Percentiles rank a stretch among this genome's conserved stretches.
Evolutionary conservation across 768 basidiomycete species (phyloP).

Genomic region (Kwoniella europaea): DNA sequence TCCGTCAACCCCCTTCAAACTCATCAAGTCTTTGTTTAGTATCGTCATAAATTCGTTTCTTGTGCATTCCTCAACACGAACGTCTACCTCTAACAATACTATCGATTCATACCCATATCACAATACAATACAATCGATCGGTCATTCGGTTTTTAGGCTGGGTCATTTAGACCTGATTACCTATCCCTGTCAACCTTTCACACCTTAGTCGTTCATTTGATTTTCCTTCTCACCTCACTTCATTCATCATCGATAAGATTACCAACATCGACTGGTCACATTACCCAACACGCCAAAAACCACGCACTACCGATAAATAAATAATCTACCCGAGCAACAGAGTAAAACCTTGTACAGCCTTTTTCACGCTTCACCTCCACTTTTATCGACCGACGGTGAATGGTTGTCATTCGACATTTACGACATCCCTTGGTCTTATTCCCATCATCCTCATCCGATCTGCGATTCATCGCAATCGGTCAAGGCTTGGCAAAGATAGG

Average conservation of each 20-base stretch:
- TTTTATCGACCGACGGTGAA: conserved; percentile 8
- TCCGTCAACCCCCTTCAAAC: neutral
- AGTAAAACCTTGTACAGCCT: conserved; percentile 4
- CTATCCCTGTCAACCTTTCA: neutral
- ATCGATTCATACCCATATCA: neutral
- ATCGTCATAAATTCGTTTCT: conserved; percentile 3
- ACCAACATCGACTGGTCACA: neutral
- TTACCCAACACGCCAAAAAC: neutral
- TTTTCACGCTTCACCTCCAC: conserved; percentile 6
- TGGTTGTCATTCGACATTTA: neutral
- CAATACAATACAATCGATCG: neutral
- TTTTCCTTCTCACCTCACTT: neutral
- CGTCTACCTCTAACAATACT: neutral
- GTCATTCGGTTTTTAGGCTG: neutral
- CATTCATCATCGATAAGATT: neutral
- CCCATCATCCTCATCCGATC: too few species aligned
- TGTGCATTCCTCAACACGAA: neutral
- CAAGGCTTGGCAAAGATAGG: neutral
- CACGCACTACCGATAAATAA: neutral
- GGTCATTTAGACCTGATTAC: neutral
- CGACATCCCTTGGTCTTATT: neutral
- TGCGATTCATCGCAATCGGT: neutral
- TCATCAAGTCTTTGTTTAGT: neutral
- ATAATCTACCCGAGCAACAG: neutral
- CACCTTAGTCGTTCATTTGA: neutral